phyloP scores from a whole-genome alignment of 805 yeast genomes.

The Suhomyces xylopsoci region DNA sequence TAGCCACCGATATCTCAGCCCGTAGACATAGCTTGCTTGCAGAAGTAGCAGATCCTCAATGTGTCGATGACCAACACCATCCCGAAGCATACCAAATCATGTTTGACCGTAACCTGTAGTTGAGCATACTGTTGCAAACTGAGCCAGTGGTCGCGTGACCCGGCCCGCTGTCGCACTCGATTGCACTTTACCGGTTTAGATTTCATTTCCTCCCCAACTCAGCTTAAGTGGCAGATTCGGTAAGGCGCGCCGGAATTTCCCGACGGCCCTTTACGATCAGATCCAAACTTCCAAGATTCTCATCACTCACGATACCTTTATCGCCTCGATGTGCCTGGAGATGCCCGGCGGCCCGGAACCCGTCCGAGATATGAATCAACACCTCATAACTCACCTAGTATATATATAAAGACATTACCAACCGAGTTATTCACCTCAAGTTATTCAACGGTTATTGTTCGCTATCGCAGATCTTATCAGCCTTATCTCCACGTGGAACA shows the following conservation, averaged over 20 bases:
- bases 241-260: constrained; percentile 1
- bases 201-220: neutral
- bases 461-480: constrained; percentile 1
- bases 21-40: neutral
- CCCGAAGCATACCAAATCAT: neutral
- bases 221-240: neutral
- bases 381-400: neutral
- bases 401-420: neutral
- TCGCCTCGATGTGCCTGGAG: neutral
- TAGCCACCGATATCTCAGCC: neutral
- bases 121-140: neutral
- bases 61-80: neutral
- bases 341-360: neutral
- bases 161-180: constrained; percentile 7
- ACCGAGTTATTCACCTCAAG: neutral
- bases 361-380: neutral
- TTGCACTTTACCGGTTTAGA: constrained; percentile 1
- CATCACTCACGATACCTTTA: neutral
- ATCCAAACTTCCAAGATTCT: neutral
- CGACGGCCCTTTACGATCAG: neutral
- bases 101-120: neutral
- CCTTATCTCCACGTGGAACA: neutral
- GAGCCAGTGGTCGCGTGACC: constrained; percentile 1
- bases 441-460: neutral
- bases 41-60: neutral